Percentiles rank a stretch among this genome's conserved stretches.
Evolutionary conservation across 208 protist genomes (phyloP).

Genomic region (Spongospora subterranea): DNA sequence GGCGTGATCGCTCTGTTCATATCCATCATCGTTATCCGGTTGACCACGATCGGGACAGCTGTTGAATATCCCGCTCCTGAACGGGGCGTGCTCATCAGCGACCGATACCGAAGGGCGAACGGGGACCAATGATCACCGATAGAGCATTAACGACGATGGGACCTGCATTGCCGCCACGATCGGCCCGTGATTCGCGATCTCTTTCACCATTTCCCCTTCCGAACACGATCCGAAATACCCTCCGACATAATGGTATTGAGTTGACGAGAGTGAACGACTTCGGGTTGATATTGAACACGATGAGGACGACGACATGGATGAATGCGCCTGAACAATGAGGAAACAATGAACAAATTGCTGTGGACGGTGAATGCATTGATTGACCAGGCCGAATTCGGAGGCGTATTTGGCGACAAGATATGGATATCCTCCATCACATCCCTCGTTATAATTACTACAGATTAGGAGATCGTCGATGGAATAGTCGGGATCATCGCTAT

Average conservation of each 20-base stretch:
- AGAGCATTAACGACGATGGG: background rate
- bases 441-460: background rate
- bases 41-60: background rate
- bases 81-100: no score
- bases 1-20: background rate
- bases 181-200: background rate
- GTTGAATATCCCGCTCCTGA: background rate
- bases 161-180: background rate
- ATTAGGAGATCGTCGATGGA: background rate
- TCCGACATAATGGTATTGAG: no score
- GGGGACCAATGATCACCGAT: no score
- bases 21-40: background rate
- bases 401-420: conserved; percentile 1
- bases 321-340: no score
- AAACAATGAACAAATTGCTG: no score
- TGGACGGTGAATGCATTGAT: no score
- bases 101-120: no score
- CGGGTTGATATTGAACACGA: no score
- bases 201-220: background rate
- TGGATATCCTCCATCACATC: background rate
- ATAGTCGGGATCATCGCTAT: background rate
- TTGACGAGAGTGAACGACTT: no score
- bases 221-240: background rate
- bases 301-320: no score
- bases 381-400: background rate